A percentile compares a stretch with the other conserved stretches of the same genome.
Evolutionary conservation across 2,329 filamentous ascomycete genomes (phyloP).

Genomic region (Rhynchosporium graminicola): DNA sequence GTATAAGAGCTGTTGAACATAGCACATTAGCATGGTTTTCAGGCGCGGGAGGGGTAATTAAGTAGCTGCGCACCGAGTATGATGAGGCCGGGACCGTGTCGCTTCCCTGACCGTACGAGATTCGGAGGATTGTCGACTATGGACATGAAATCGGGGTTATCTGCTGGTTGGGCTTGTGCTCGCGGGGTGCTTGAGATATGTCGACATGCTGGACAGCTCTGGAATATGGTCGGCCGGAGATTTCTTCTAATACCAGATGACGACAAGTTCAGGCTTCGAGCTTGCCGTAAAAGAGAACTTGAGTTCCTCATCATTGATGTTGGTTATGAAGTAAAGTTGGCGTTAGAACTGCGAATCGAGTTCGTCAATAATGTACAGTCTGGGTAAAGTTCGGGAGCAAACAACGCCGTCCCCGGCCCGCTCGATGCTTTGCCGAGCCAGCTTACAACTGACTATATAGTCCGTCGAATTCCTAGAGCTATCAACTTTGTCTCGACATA

Average conservation of each 20-base stretch:
- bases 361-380: background rate
- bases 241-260: slow-evolving; percentile 6
- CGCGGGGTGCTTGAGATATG: slow-evolving; percentile 34
- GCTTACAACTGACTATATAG: slow-evolving; percentile 3
- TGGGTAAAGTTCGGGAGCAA: slow-evolving; percentile 1
- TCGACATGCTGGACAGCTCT: slow-evolving; percentile 33
- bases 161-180: slow-evolving; percentile 47
- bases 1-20: slow-evolving; percentile 60
- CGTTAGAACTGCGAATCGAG: background rate
- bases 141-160: slow-evolving; percentile 79
- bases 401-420: slow-evolving; percentile 14
- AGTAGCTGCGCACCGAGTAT: slow-evolving; percentile 60
- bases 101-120: slow-evolving; percentile 71
- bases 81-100: slow-evolving; percentile 78
- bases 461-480: background rate
- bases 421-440: background rate
- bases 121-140: slow-evolving; percentile 83
- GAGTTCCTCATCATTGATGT: slow-evolving; percentile 29
- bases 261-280: slow-evolving; percentile 14
- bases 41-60: background rate
- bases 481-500: background rate
- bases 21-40: slow-evolving; percentile 6
- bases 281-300: slow-evolving; percentile 23
- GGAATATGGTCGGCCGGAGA: slow-evolving; percentile 15
- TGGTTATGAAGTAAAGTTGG: background rate